These are phyloP conservation scores for Galerina marginata DNA, from an alignment of 768 basidiomycete genomes.

Conservation along the genomic window DNA sequence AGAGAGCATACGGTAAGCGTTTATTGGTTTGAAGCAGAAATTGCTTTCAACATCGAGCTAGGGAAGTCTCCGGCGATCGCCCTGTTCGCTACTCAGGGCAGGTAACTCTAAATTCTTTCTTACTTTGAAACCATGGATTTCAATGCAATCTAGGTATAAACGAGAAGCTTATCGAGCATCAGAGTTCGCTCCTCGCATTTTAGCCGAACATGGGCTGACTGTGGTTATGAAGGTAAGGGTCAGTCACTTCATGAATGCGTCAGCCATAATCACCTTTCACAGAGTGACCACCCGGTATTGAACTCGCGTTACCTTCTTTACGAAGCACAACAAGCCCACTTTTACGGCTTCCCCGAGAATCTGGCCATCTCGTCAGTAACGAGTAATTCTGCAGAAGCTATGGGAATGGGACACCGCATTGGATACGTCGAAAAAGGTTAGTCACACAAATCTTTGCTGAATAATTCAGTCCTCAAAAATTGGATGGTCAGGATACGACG, in stretches of 20 bases:
- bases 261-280: background rate
- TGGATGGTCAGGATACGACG: slow-evolving; percentile 66
- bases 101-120: slow-evolving; percentile 27
- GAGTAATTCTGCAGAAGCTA: slow-evolving; percentile 68
- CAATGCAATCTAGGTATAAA: slow-evolving; percentile 57
- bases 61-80: slow-evolving; percentile 78
- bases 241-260: background rate
- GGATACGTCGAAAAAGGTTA: slow-evolving; percentile 75
- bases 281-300: slow-evolving; percentile 72
- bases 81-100: slow-evolving; percentile 64
- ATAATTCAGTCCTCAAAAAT: background rate
- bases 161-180: slow-evolving; percentile 83
- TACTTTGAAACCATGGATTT: background rate
- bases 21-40: background rate
- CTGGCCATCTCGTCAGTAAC: slow-evolving; percentile 79
- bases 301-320: slow-evolving; percentile 79
- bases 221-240: slow-evolving; percentile 74
- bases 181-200: slow-evolving; percentile 79
- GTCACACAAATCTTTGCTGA: slow-evolving; percentile 10
- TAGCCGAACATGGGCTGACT: slow-evolving; percentile 68
- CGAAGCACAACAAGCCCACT: slow-evolving; percentile 86
- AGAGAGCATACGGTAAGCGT: slow-evolving; percentile 63
- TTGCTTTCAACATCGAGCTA: slow-evolving; percentile 19
- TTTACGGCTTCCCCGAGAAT: slow-evolving; percentile 75
- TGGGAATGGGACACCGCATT: slow-evolving; percentile 82